Conservation (phyloP, 805 yeast species). For the Wickerhamomyces sydowiorum region DNA sequence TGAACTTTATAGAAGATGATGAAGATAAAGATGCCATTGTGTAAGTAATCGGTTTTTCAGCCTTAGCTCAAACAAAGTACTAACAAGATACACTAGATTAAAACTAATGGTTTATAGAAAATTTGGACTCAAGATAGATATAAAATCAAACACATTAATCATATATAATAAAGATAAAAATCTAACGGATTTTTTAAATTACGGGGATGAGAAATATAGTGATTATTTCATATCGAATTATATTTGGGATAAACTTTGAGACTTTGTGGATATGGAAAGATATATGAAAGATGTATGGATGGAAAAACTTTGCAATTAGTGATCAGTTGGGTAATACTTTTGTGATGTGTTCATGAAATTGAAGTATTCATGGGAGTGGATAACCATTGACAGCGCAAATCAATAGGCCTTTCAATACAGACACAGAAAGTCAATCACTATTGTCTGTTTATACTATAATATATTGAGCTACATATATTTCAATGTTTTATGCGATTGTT, state of each 20-base stretch:
- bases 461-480: no score
- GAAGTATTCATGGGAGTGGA: no score
- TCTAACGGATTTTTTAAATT: constrained; percentile 42
- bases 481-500: no score
- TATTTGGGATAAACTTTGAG: constrained; percentile 63
- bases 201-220: constrained; percentile 47
- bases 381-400: no score
- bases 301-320: no score
- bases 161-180: constrained; percentile 44
- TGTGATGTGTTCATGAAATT: no score
- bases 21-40: constrained; percentile 38
- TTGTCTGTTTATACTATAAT: no score
- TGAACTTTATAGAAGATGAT: constrained; percentile 21
- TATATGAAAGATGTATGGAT: no score
- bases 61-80: neutral
- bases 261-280: neutral
- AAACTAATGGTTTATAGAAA: constrained; percentile 56
- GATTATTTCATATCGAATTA: constrained; percentile 68
- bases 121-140: constrained; percentile 49
- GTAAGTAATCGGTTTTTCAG: no score
- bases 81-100: constrained; percentile 19
- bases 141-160: constrained; percentile 35
- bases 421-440: no score
- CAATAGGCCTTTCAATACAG: no score
- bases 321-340: no score